A percentile compares a stretch with the other conserved stretches of the same genome.
phyloP scores from a whole-genome alignment of 192 early-diverging fungal genomes.

The Spizellomyces sp. region DNA sequence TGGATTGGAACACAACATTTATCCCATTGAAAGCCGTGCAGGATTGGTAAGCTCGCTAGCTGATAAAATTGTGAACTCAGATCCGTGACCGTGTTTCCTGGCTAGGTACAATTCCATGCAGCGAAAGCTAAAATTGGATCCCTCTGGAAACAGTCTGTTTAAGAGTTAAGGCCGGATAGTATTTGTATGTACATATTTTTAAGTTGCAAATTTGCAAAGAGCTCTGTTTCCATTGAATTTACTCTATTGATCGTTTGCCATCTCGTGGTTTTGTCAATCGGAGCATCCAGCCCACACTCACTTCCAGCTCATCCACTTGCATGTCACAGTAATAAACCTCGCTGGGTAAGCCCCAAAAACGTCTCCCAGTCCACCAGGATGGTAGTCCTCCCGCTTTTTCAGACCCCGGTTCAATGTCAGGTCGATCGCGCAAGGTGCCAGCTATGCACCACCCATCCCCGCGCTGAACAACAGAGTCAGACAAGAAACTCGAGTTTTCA shows the following conservation, averaged over 20 bases:
- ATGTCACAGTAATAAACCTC: slow-evolving; percentile 8
- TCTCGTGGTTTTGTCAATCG: neutral
- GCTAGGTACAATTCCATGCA: slow-evolving; percentile 80
- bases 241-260: too few relatives aligned
- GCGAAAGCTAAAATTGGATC: slow-evolving; percentile 75
- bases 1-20: slow-evolving; percentile 41
- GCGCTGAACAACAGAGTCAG: neutral
- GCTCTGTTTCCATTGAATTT: too few relatives aligned
- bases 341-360: neutral
- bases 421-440: slow-evolving; percentile 1
- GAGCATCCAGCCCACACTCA: neutral
- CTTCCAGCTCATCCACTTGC: neutral
- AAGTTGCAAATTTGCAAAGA: too few relatives aligned
- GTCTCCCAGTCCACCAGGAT: neutral
- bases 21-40: slow-evolving; percentile 51
- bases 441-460: slow-evolving; percentile 15
- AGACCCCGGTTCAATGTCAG: slow-evolving; percentile 1
- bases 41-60: slow-evolving; percentile 57
- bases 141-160: slow-evolving; percentile 30
- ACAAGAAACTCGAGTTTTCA: neutral
- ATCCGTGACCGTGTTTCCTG: slow-evolving; percentile 49
- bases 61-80: neutral
- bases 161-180: too few relatives aligned
- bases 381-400: slow-evolving; percentile 1
- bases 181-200: too few relatives aligned